phyloP scores from a whole-genome alignment of 305 asterid species.

The Ruellia speciosa region DNA sequence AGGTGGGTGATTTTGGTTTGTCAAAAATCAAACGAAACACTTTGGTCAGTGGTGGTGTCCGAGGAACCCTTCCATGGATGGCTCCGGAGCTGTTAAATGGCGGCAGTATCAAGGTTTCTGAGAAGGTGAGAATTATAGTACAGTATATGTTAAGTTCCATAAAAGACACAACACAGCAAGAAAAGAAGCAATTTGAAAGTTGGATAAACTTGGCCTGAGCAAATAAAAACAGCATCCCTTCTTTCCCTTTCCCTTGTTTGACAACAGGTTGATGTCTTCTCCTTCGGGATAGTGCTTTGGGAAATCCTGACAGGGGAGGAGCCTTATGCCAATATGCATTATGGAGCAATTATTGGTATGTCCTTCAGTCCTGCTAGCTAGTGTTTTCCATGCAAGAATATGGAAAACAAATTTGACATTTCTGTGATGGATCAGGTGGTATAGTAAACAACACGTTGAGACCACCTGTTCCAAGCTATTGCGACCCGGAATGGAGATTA shows the following conservation, averaged over 20 bases:
- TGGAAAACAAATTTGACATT: too few relatives aligned
- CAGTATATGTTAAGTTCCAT: too few relatives aligned
- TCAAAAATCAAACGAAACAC: constrained; percentile 75
- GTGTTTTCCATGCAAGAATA: too few relatives aligned
- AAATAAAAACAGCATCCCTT: too few relatives aligned
- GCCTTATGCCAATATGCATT: constrained; percentile 86
- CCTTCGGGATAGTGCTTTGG: constrained; percentile 84
- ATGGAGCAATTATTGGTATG: constrained; percentile 81
- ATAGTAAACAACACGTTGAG: constrained; percentile 30
- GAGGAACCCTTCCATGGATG: constrained; percentile 94
- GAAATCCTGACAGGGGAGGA: constrained; percentile 90
- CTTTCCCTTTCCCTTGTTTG: background rate
- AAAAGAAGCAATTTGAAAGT: too few relatives aligned
- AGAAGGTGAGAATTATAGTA: constrained; percentile 58
- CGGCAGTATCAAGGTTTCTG: constrained; percentile 74
- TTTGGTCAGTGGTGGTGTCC: constrained; percentile 78
- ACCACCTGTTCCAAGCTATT: constrained; percentile 61
- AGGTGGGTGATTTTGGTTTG: constrained; percentile 91
- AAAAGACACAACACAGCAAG: too few relatives aligned
- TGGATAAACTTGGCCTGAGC: too few relatives aligned
- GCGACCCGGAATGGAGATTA: constrained; percentile 61
- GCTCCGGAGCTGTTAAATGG: constrained; percentile 86
- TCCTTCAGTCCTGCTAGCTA: too few relatives aligned
- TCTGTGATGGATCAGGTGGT: background rate
- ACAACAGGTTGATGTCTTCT: constrained; percentile 69